Evolutionary conservation across 176 grass and related monocot species (phyloP), one percentile per base, ranked within the genome.

Genomic region (Juncus effusus): DNA sequence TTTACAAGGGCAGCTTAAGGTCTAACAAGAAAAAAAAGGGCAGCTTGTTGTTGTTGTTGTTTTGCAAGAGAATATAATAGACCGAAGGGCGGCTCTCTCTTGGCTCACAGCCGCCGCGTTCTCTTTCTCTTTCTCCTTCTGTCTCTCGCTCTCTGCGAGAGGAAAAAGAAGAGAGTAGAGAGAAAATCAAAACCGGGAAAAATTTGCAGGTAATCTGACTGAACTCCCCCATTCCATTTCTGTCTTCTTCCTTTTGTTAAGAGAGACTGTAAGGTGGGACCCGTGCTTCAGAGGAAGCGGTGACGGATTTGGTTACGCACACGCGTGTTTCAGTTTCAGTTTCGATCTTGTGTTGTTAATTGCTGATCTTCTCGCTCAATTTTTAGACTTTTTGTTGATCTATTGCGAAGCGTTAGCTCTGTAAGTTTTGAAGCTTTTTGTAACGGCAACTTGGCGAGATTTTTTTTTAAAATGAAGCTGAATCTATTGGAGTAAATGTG

Each of bases 281-380:
- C 47, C 15, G 35, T 0, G 1, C 42, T 38, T 67, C 42, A 67
- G 44, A 50, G 10, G 7, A 10, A 69, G 49, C 53, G 28, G 5
- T 28, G 49, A 53, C 9, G 2, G 50, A 47, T n/a, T n/a, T 11
- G 44, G 4, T 47, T 47, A 9, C 9, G 44, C 9, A 47, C 44
- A 47, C 44, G 44, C 44, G 4, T 47, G 44, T 47, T 47, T 47
- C 44, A 47, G 44, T 47, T 47, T 47, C 44, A 47, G 50, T 51
- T 55, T 69, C 65, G 36, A 69, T 69, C 65, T 69, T 15, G 65
- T 69, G 53, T 54, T 69, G 53, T 54, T 54, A 9, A 15, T 69
- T 16, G 12, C 64, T 12, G 19, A 28, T 28, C 10, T 67, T 67
- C 44, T 6, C 16, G 4, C 37, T 4, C 10, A 40, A 40, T 40